Percentiles rank a stretch among this genome's conserved stretches.
These are phyloP conservation scores for Apodospora peruviana DNA, from an alignment of 495 filamentous ascomycete genomes.

Conservation along the genomic window DNA sequence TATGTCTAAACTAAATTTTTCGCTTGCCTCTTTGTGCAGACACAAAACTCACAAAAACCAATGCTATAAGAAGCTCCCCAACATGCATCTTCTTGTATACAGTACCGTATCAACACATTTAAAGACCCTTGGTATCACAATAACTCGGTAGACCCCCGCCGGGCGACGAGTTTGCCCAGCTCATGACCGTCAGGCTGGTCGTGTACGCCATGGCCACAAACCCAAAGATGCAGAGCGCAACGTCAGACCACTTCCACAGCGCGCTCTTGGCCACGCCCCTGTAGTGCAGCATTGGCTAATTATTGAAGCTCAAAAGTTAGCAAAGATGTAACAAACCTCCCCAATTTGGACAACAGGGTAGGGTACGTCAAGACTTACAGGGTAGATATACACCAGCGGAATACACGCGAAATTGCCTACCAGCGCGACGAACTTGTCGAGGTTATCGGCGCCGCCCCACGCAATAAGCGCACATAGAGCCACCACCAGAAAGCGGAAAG, in stretches of 20 bases:
- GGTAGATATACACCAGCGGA: constrained; percentile 95
- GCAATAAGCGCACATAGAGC: constrained; percentile 78
- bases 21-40: too few relatives aligned
- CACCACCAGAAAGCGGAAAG: constrained; percentile 89
- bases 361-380: constrained; percentile 52
- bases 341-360: neutral
- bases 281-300: constrained; percentile 83
- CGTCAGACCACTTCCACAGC: constrained; percentile 61
- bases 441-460: constrained; percentile 85
- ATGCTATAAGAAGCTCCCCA: too few relatives aligned
- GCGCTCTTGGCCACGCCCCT: constrained; percentile 64
- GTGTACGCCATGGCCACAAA: constrained; percentile 85
- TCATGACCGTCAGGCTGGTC: constrained; percentile 72
- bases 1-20: too few relatives aligned
- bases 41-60: too few relatives aligned
- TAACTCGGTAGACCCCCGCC: constrained; percentile 40
- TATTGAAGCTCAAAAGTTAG: constrained; percentile 13
- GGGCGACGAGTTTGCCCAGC: constrained; percentile 57
- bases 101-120: too few relatives aligned
- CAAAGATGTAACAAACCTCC: constrained; percentile 1
- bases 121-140: constrained; percentile 34
- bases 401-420: constrained; percentile 98
- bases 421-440: constrained; percentile 94
- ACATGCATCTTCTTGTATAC: too few relatives aligned
- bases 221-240: constrained; percentile 73